These are phyloP conservation scores for Quercus aquifolioides DNA, from an alignment of 306 rosid species.

Conservation along the genomic window DNA sequence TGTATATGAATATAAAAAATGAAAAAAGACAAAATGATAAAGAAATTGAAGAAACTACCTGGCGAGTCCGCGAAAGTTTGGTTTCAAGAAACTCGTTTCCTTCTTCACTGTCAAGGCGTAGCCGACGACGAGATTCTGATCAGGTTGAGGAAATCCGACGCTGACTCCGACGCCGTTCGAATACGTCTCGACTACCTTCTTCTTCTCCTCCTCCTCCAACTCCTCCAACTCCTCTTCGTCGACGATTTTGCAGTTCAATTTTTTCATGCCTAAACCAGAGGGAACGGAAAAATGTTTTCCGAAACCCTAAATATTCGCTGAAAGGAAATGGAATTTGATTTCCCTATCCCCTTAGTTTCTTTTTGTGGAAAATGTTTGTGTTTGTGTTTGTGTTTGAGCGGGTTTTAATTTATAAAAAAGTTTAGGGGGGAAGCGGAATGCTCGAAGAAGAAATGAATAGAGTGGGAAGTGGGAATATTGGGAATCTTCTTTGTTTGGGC, in stretches of 20 bases:
- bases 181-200: not conserved
- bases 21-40: not conserved
- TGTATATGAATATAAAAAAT: not conserved
- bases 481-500: no score
- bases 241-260: not conserved
- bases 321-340: not conserved
- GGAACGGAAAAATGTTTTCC: not conserved
- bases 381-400: no score
- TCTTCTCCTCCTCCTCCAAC: not conserved
- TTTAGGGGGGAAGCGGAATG: no score
- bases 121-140: not conserved
- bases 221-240: not conserved
- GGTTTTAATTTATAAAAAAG: no score
- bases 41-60: not conserved
- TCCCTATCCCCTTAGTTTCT: no score
- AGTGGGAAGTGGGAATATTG: no score
- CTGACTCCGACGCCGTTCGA: not conserved
- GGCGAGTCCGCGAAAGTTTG: not conserved
- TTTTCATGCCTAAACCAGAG: not conserved
- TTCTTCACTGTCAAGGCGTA: conserved; percentile 5
- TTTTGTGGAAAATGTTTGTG: no score
- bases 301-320: not conserved
- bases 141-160: not conserved
- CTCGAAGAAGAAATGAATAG: no score
- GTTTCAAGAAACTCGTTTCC: not conserved